phyloP scores from a whole-genome alignment of 179 eudicot species.

The Spinacia oleracea region DNA sequence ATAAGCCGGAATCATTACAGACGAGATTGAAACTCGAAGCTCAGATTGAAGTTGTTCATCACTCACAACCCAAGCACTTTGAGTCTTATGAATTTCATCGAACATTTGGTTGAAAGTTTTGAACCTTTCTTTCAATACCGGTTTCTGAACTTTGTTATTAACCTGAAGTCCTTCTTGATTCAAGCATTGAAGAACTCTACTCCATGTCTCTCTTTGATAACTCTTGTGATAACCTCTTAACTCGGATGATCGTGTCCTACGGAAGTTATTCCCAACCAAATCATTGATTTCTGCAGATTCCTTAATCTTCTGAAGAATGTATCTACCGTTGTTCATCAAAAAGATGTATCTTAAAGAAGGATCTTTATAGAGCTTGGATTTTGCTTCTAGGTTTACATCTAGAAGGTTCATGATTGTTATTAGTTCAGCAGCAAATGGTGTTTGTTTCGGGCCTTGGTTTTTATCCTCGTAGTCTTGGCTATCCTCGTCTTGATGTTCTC shows the following conservation, averaged over 20 bases:
- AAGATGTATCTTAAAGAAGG: slow-evolving; percentile 55
- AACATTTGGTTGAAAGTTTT: slow-evolving; percentile 64
- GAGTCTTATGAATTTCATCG: slow-evolving; percentile 81
- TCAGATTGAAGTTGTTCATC: slow-evolving; percentile 82
- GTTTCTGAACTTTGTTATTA: slow-evolving; percentile 59
- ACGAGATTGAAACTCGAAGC: slow-evolving; percentile 70
- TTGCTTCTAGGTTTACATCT: slow-evolving; percentile 56
- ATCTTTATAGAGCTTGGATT: slow-evolving; percentile 67
- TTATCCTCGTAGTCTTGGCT: slow-evolving; percentile 3
- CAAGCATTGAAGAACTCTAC: slow-evolving; percentile 50
- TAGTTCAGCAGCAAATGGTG: slow-evolving; percentile 48
- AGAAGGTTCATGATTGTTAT: slow-evolving; percentile 51
- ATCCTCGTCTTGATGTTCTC: slow-evolving; percentile 15
- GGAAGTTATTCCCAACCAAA: slow-evolving; percentile 58
- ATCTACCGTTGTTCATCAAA: slow-evolving; percentile 83
- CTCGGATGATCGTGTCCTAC: slow-evolving; percentile 58
- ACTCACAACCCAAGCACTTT: slow-evolving; percentile 82
- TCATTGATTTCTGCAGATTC: slow-evolving; percentile 55
- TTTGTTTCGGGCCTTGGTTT: slow-evolving; percentile 21
- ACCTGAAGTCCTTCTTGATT: slow-evolving; percentile 63
- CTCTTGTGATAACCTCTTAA: slow-evolving; percentile 69
- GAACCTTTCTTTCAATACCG: slow-evolving; percentile 67
- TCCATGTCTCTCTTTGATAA: slow-evolving; percentile 84
- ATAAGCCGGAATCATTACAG: slow-evolving; percentile 77
- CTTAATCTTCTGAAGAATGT: slow-evolving; percentile 71